Conservation (phyloP, 345 rosid species). For the Syzygium oleosum region DNA sequence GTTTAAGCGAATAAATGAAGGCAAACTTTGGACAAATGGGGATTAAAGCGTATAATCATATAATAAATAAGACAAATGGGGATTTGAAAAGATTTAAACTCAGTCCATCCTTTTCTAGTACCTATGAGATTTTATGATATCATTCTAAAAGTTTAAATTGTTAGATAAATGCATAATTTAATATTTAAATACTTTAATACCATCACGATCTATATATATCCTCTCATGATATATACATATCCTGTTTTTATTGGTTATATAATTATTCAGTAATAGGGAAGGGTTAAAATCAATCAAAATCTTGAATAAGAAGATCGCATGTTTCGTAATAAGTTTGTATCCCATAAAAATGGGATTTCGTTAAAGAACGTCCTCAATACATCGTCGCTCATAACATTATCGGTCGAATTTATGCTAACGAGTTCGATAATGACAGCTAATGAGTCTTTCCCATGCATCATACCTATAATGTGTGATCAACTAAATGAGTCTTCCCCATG, state of each 20-base stretch:
- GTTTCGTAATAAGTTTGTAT: neutral
- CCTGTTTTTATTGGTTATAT: neutral
- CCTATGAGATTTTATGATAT: neutral
- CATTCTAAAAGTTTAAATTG: neutral
- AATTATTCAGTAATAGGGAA: rapidly evolving
- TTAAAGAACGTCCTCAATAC: neutral
- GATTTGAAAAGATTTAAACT: neutral
- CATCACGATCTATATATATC: neutral
- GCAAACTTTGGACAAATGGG: neutral
- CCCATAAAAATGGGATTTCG: neutral
- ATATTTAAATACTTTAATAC: neutral
- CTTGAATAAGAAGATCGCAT: neutral
- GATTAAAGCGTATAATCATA: neutral
- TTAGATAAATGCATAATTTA: neutral
- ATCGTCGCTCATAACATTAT: neutral
- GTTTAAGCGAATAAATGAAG: neutral
- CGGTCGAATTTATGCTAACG: neutral
- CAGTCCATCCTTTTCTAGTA: neutral
- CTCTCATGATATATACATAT: neutral
- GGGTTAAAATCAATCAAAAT: neutral
- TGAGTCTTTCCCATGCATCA: neutral
- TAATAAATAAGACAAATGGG: neutral
- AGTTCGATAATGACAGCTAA: neutral
- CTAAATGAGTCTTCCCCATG: neutral
- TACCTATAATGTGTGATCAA: neutral